Percentiles rank a stretch among this genome's conserved stretches.
Evolutionary conservation across 345 rosid species (phyloP).

Genomic region (Isatis tinctoria): DNA sequence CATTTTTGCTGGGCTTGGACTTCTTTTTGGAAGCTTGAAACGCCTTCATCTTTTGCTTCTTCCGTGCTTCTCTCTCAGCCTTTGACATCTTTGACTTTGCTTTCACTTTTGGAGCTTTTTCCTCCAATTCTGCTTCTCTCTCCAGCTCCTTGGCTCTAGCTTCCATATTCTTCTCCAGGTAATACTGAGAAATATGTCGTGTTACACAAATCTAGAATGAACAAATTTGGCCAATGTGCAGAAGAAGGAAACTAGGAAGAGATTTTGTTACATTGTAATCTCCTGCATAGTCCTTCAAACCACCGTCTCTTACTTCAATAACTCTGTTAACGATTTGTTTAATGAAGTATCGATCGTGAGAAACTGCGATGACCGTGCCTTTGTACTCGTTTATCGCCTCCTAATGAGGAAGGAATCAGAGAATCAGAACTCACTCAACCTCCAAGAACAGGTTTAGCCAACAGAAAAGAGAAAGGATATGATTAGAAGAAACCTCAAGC

Average conservation of each 20-base stretch:
- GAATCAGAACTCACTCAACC: background rate
- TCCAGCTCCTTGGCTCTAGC: constrained; percentile 69
- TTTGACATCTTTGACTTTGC: constrained; percentile 98
- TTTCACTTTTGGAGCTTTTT: constrained; percentile 86
- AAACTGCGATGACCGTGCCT: constrained; percentile 81
- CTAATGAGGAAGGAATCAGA: constrained; percentile 33
- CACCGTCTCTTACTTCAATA: constrained; percentile 62
- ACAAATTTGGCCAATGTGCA: background rate
- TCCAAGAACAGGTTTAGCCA: background rate
- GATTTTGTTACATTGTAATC: constrained; percentile 60
- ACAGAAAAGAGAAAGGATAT: background rate
- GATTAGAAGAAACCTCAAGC: constrained; percentile 68
- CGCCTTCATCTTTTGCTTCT: constrained; percentile 85
- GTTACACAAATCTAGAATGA: background rate
- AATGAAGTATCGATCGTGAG: constrained; percentile 89
- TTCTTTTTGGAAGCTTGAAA: constrained; percentile 78
- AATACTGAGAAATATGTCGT: constrained; percentile 40
- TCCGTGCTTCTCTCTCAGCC: constrained; percentile 85
- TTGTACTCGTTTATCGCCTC: constrained; percentile 82
- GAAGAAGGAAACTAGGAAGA: background rate
- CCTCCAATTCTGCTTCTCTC: constrained; percentile 78
- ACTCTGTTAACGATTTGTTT: constrained; percentile 97
- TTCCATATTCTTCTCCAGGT: constrained; percentile 89
- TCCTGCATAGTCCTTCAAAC: constrained; percentile 77
- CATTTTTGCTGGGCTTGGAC: constrained; percentile 67